Evolutionary conservation across 2,329 filamentous ascomycete species (phyloP).

Genomic region (Botryotinia narcissicola): DNA sequence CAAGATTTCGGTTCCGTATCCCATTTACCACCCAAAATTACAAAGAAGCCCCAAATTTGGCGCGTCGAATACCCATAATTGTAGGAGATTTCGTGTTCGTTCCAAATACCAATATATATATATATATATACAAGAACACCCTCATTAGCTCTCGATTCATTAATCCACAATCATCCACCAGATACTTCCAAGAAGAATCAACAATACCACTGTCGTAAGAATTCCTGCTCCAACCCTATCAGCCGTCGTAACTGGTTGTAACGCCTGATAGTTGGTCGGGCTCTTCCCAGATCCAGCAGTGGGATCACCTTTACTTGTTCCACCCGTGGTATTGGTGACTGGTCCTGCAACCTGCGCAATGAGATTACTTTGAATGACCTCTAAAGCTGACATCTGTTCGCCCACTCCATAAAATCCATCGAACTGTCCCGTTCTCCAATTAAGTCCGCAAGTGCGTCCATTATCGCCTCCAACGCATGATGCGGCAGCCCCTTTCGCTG

Average conservation of each 20-base stretch:
- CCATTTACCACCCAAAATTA: neutral
- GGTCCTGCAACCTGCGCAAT: slow-evolving; percentile 47
- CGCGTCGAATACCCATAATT: neutral
- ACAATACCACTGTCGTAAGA: slow-evolving; percentile 54
- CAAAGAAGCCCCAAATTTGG: neutral
- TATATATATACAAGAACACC: slow-evolving; percentile 7
- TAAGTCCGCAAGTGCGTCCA: slow-evolving; percentile 58
- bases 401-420: slow-evolving; percentile 52
- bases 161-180: slow-evolving; percentile 49
- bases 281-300: slow-evolving; percentile 28
- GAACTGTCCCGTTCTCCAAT: slow-evolving; percentile 51
- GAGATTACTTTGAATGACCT: slow-evolving; percentile 55
- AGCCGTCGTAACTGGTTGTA: slow-evolving; percentile 43
- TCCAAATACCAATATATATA: neutral
- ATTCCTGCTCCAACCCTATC: slow-evolving; percentile 70
- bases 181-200: slow-evolving; percentile 52
- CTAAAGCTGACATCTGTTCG: slow-evolving; percentile 67
- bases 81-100: neutral
- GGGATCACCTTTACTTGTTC: slow-evolving; percentile 50
- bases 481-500: slow-evolving; percentile 53
- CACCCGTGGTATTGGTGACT: slow-evolving; percentile 53
- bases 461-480: slow-evolving; percentile 60
- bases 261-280: neutral
- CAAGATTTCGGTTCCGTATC: neutral
- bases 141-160: neutral